Base-by-base conservation (phyloP, 2,329 filamentous ascomycete species). In the Tolypocladium amazonense region DNA sequence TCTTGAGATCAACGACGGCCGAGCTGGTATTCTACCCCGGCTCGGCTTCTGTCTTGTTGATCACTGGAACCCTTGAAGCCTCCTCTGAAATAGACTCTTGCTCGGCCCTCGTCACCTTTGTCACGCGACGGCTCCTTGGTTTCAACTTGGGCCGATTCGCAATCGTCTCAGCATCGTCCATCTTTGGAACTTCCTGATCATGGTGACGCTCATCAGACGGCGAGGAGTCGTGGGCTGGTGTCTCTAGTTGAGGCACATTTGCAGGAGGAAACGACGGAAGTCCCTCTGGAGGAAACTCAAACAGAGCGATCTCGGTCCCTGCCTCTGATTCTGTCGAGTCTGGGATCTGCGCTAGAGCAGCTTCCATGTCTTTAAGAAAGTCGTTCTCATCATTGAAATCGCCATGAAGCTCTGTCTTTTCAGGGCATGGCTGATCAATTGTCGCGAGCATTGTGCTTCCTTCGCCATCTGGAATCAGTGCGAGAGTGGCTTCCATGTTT, bases 121-220 rank as follows among this genome's bases (percentile, higher is more conserved):
- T 23, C 43, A 45, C 58, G 6, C 30, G 52, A 18, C 59, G 45
- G n/a, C 56, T 54, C 50, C 25, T 57, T 23, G 59, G 56, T 0
- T 23, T 30, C 33, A 60, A 39, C 56, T 60, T 60, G 38, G 56
- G 47, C 9, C 59, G 56, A 38, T 35, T 38, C 18, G 59, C 30
- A 12, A 60, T 53, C 23, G 58, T 57, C 33, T 39, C 39, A 18
- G 52, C 58, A 25, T 60, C 59, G 38, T 58, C 52, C 39, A 39
- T 11, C 56, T 58, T 60, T 30, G 27, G 33, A 53, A 47, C 52
- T 14, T 56, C 6, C 2, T 35, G n/a, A 4, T 58, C 41, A 18
- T 45, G 35, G 23, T 2, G 23, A 3, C 25, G 20, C 9, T 15
- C 35, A 6, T 15, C 15, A 30, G 14, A 23, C 7, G 15, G 45